phyloP scores from a whole-genome alignment of 306 rosid species.

The Medicago arabica region DNA sequence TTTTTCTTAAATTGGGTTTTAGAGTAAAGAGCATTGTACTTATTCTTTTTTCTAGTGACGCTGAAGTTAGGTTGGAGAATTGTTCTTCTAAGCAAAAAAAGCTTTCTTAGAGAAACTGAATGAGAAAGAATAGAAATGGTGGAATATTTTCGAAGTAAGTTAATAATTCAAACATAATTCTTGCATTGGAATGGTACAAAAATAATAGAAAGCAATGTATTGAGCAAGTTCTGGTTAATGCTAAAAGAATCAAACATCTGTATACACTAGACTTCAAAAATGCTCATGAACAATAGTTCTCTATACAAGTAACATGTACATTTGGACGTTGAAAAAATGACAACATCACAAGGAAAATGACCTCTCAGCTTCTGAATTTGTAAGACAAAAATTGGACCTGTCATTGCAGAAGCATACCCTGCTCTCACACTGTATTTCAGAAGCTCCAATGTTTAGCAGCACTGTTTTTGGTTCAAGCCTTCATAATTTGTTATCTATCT shows the following conservation, averaged over 20 bases:
- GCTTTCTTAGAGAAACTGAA: neutral
- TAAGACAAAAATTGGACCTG: conserved; percentile 19
- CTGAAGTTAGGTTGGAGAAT: neutral
- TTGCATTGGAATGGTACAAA: neutral
- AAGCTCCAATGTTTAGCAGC: conserved; percentile 7
- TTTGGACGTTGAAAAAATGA: conserved; percentile 22
- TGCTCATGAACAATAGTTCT: conserved; percentile 35
- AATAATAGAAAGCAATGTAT: conserved; percentile 19
- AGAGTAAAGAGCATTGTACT: neutral
- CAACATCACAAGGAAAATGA: conserved; percentile 23
- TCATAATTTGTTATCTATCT: neutral
- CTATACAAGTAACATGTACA: conserved; percentile 32
- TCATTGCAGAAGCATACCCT: neutral
- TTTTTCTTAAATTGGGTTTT: no score
- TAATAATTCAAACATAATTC: neutral
- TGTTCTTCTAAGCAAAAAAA: neutral
- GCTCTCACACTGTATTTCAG: no score
- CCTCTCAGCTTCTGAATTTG: conserved; percentile 6
- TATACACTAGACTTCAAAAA: conserved; percentile 28
- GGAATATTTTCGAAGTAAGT: neutral
- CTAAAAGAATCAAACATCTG: conserved; percentile 32
- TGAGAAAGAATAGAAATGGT: neutral
- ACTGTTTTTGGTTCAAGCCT: neutral
- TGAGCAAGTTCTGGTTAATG: conserved; percentile 14
- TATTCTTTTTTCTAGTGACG: neutral